Evolutionary conservation across 2,329 filamentous ascomycete species (phyloP).

Genomic region (Diaporthe batatas): DNA sequence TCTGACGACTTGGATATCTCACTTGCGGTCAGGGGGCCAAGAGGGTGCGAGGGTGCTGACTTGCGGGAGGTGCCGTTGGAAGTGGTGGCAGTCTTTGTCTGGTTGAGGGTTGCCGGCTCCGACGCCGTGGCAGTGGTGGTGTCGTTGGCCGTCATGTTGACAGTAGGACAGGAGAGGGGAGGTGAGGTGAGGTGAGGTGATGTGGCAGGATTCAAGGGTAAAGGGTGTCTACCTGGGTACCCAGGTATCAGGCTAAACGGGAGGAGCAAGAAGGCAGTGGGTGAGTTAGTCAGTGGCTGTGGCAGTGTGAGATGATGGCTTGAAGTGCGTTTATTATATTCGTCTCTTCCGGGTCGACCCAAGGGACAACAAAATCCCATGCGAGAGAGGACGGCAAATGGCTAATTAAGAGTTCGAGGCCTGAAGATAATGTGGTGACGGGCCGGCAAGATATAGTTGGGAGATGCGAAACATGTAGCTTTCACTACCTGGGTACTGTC

Average conservation of each 20-base stretch:
- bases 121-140: not conserved
- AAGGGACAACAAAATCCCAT: not conserved
- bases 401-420: too few species aligned
- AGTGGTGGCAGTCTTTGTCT: constrained; percentile 19
- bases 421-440: not conserved
- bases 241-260: too few species aligned
- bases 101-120: constrained; percentile 4
- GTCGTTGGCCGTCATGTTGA: constrained; percentile 39
- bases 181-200: not conserved
- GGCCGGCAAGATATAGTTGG: constrained; percentile 18
- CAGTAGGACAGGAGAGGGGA: not conserved
- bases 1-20: constrained; percentile 67
- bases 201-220: not conserved
- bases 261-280: too few species aligned
- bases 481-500: too few species aligned
- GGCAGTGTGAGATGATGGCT: not conserved
- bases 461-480: not conserved
- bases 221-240: too few species aligned
- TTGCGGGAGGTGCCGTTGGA: constrained; percentile 24
- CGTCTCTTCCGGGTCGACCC: not conserved
- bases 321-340: not conserved
- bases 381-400: too few species aligned
- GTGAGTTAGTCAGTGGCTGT: too few species aligned
- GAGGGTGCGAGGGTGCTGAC: constrained; percentile 59
- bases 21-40: constrained; percentile 68